Evolutionary conservation across 352 stramenopile species (phyloP).

Genomic region (Peronospora farinosa): DNA sequence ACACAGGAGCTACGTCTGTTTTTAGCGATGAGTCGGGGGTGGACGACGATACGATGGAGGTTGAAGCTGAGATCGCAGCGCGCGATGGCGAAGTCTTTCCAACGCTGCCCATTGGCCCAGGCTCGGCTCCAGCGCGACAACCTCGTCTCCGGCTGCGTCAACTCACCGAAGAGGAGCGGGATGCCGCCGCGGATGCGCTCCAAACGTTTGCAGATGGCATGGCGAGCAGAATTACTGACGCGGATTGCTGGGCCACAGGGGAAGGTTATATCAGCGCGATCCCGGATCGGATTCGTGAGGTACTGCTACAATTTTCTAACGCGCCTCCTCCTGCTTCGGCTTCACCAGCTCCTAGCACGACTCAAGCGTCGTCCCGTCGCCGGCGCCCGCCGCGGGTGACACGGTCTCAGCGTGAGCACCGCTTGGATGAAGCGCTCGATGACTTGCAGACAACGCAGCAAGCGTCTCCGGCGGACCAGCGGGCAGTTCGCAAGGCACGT

Average conservation of each 20-base stretch:
- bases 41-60: no score
- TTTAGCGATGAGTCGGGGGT: no score
- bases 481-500: neutral
- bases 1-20: no score
- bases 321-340: neutral
- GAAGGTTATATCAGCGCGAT: no score
- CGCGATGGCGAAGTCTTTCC: no score
- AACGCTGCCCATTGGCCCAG: no score
- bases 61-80: no score
- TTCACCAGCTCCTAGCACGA: no score
- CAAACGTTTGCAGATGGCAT: neutral
- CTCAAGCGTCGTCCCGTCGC: no score
- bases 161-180: neutral
- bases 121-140: neutral
- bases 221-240: slow-evolving; percentile 6
- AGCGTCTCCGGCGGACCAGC: neutral
- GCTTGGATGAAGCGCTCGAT: slow-evolving; percentile 10
- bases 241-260: neutral
- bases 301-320: slow-evolving; percentile 1
- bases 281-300: slow-evolving; percentile 9
- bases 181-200: neutral
- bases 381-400: slow-evolving; percentile 7
- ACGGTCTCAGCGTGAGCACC: neutral
- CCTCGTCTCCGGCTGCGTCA: neutral
- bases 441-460: slow-evolving; percentile 1